A percentile compares a stretch with the other conserved stretches of the same genome.
These are phyloP conservation scores for Claviceps cyperi DNA, from an alignment of 2,329 filamentous ascomycete species.

Conservation along the genomic window DNA sequence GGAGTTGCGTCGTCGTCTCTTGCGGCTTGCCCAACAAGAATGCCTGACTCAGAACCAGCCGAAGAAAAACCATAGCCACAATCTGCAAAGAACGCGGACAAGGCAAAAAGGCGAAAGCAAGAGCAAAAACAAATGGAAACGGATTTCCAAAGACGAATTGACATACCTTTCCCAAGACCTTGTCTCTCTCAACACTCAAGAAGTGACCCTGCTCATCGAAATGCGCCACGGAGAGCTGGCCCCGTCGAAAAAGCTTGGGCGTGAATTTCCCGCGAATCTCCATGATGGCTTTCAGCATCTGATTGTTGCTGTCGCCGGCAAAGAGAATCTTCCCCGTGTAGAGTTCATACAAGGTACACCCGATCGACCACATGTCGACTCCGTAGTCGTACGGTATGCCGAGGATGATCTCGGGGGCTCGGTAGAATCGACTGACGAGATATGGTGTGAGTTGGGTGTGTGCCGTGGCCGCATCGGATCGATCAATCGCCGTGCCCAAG, in stretches of 20 bases:
- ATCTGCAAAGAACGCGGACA: no score
- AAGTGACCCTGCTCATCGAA: conserved; percentile 81
- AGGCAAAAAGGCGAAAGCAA: conserved; percentile 5
- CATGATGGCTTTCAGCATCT: conserved; percentile 95
- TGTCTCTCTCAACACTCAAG: conserved; percentile 71
- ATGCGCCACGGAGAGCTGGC: conserved; percentile 59
- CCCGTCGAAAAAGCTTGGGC: conserved; percentile 73
- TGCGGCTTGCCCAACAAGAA: neutral
- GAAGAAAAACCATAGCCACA: neutral
- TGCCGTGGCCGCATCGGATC: conserved; percentile 57
- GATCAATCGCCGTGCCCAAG: conserved; percentile 87
- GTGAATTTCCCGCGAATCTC: conserved; percentile 89
- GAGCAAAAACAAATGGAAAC: conserved; percentile 5
- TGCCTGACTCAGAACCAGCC: neutral
- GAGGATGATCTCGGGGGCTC: conserved; percentile 90
- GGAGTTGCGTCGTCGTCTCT: no score
- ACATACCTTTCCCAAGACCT: conserved; percentile 67
- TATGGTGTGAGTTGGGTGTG: conserved; percentile 84
- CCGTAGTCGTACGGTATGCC: conserved; percentile 92
- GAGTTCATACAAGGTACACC: conserved; percentile 90
- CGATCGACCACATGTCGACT: conserved; percentile 96
- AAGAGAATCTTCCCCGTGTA: conserved; percentile 98
- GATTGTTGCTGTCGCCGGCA: conserved; percentile 88
- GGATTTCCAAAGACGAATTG: conserved; percentile 7
- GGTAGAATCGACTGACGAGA: conserved; percentile 92